phyloP scores from a whole-genome alignment of 208 protist genomes.

The Trypanosoma conorhini region DNA sequence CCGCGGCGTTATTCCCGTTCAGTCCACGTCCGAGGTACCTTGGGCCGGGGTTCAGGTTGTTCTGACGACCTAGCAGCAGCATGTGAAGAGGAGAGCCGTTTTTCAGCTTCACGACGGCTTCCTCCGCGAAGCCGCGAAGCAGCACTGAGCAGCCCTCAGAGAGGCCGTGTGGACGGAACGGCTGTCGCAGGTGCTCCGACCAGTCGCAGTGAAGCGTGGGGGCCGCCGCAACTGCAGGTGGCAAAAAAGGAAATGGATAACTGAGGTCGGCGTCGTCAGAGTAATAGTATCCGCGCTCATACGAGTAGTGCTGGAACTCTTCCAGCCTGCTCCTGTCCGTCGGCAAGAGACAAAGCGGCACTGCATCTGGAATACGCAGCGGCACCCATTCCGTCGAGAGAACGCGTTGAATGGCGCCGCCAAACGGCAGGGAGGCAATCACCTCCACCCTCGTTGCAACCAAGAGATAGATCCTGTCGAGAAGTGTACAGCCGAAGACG shows the following conservation, averaged over 20 bases:
- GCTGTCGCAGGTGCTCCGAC: constrained; percentile 59
- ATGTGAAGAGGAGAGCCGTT: constrained; percentile 55
- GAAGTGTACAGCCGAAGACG: constrained; percentile 67
- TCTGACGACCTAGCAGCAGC: constrained; percentile 66
- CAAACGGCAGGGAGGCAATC: constrained; percentile 52
- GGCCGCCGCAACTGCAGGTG: neutral
- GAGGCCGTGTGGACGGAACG: constrained; percentile 40
- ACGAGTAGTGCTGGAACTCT: constrained; percentile 71
- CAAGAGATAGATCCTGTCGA: constrained; percentile 83
- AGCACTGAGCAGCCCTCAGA: constrained; percentile 55
- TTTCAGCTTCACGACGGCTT: constrained; percentile 42
- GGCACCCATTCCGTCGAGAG: constrained; percentile 72
- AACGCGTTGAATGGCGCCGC: constrained; percentile 57
- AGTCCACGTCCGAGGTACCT: constrained; percentile 82
- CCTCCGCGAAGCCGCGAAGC: constrained; percentile 72
- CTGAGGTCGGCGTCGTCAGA: constrained; percentile 70
- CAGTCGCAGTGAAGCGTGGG: constrained; percentile 77
- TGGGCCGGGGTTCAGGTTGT: constrained; percentile 80
- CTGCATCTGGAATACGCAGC: constrained; percentile 62
- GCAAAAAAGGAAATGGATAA: constrained; percentile 74
- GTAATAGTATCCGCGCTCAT: constrained; percentile 85
- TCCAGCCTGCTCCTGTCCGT: constrained; percentile 54
- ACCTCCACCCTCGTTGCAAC: constrained; percentile 53
- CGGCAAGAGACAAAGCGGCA: constrained; percentile 41
- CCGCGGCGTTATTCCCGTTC: constrained; percentile 68